A percentile compares a stretch with the other conserved stretches of the same genome.
Evolutionary conservation across 1,284 basidiomycete species (phyloP).

Genomic region (Pisolithus thermaeus): DNA sequence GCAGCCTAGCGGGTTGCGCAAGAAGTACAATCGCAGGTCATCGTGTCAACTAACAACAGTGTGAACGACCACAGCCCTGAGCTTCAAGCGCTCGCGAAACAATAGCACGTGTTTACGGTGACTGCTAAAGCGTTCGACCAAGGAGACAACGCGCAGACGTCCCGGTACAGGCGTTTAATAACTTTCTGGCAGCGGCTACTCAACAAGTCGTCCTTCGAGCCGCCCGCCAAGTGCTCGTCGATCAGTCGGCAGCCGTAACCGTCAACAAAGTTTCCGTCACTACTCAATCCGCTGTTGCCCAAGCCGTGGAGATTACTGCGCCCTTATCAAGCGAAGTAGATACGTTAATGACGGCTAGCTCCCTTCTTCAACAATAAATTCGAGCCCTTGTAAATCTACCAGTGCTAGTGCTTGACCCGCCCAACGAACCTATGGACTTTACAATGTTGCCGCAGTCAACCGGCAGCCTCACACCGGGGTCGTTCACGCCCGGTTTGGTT

Average conservation of each 20-base stretch:
- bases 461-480: constrained; percentile 15
- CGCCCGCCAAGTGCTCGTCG: constrained; percentile 57
- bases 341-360: constrained; percentile 29
- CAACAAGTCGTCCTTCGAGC: constrained; percentile 75
- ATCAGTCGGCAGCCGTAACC: constrained; percentile 53
- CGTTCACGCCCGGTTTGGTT: constrained; percentile 18
- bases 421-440: constrained; percentile 24
- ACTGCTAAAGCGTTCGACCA: constrained; percentile 72
- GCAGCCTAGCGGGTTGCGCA: constrained; percentile 71
- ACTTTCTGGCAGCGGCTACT: constrained; percentile 59
- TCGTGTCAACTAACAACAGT: constrained; percentile 34
- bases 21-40: constrained; percentile 62
- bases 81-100: constrained; percentile 65
- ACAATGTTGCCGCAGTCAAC: constrained; percentile 22
- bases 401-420: constrained; percentile 20
- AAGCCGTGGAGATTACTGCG: constrained; percentile 36
- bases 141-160: constrained; percentile 46
- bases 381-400: constrained; percentile 27
- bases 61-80: constrained; percentile 44
- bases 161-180: constrained; percentile 34
- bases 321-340: constrained; percentile 33
- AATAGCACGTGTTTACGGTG: constrained; percentile 71
- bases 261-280: constrained; percentile 72
- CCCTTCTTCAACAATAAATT: constrained; percentile 30
- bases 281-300: constrained; percentile 50